Conservation (phyloP, 2,329 filamentous ascomycete species). For the Diaporthe capsici region DNA sequence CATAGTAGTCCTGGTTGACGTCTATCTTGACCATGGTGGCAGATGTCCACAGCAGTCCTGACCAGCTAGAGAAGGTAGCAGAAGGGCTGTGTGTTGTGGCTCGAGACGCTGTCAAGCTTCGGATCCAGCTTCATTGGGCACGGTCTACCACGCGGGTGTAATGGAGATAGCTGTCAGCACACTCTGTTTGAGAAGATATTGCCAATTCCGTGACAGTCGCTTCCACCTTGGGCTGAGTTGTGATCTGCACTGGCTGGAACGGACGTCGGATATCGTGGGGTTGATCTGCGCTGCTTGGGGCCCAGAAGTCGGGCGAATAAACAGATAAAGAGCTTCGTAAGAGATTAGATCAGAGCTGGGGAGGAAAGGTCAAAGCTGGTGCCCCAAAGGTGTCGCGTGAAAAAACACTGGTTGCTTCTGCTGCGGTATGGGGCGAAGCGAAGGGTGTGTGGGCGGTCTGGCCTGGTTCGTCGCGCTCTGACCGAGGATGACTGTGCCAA, state of each 20-base stretch:
- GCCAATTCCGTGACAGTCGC: background rate
- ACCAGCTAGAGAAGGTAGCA: slow-evolving; percentile 7
- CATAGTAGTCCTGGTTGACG: slow-evolving; percentile 84
- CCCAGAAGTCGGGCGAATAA: background rate
- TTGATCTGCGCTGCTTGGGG: background rate
- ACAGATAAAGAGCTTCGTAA: slow-evolving; percentile 14
- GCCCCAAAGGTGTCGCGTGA: slow-evolving; percentile 10
- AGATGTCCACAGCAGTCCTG: slow-evolving; percentile 49
- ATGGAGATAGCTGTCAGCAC: slow-evolving; percentile 2
- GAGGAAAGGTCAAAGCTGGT: slow-evolving; percentile 11
- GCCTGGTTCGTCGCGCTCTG: background rate
- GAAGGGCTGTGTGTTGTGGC: slow-evolving; percentile 14
- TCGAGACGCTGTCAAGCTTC: slow-evolving; percentile 3
- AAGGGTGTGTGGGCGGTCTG: slow-evolving; percentile 20
- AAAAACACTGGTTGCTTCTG: slow-evolving; percentile 14
- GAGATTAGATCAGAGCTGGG: slow-evolving; percentile 9
- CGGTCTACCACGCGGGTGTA: background rate
- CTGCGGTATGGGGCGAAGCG: slow-evolving; percentile 3
- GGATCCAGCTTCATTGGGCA: slow-evolving; percentile 30
- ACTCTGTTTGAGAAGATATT: background rate
- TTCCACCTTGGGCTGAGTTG: slow-evolving; percentile 1
- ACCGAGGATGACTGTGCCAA: slow-evolving; percentile 14
- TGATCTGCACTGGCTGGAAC: slow-evolving; percentile 14
- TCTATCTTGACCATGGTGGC: slow-evolving; percentile 78
- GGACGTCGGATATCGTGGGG: slow-evolving; percentile 1